phyloP scores from a whole-genome alignment of 768 basidiomycete species.

The Tulasnella calospora region DNA sequence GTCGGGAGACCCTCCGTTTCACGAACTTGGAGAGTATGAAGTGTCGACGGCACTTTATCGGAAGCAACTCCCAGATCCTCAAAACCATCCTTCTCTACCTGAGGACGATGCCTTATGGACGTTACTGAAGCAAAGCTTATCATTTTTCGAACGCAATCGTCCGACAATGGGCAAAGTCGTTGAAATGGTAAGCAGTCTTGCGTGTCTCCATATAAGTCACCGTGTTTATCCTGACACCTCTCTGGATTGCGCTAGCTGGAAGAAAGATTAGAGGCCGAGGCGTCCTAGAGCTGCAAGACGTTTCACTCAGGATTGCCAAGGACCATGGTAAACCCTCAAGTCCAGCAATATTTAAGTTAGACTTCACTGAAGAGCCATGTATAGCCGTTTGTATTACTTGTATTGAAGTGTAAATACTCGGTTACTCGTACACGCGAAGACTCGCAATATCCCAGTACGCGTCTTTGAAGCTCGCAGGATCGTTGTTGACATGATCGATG shows the following conservation, averaged over 20 bases:
- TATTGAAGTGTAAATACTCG: too few species aligned
- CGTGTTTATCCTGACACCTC: neutral
- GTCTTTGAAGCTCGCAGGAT: conserved; percentile 36
- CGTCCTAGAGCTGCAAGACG: too few species aligned
- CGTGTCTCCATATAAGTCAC: neutral
- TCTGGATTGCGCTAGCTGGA: neutral
- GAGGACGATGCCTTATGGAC: neutral
- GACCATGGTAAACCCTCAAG: too few species aligned
- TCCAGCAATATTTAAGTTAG: too few species aligned
- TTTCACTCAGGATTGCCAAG: neutral
- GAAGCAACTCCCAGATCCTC: neutral
- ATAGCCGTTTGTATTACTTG: too few species aligned
- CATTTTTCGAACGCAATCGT: neutral
- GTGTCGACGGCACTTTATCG: neutral
- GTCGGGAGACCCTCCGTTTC: neutral
- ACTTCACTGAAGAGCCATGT: too few species aligned
- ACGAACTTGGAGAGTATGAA: neutral
- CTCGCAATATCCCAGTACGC: neutral
- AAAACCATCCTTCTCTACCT: neutral
- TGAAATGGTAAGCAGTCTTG: neutral
- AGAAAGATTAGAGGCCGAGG: neutral
- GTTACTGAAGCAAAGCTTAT: neutral
- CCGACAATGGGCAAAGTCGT: neutral
- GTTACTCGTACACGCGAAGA: neutral
- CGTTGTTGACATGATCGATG: neutral